Conservation (phyloP, 768 basidiomycete genomes). For the Cytidiella melzeri region DNA sequence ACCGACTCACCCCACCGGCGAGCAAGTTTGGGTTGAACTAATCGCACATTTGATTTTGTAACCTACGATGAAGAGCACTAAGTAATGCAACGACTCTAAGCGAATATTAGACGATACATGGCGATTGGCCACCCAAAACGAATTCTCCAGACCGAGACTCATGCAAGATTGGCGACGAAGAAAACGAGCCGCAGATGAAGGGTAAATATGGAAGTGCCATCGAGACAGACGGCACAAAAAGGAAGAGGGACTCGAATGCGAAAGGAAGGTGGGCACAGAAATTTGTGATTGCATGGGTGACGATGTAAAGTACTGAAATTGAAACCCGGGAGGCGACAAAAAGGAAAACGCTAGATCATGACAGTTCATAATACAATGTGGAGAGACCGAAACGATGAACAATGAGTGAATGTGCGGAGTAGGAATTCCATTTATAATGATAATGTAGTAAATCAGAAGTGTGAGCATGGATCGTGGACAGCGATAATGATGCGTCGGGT, state of each 20-base stretch:
- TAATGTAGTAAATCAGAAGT: slow-evolving; percentile 4
- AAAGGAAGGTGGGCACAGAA: slow-evolving; percentile 3
- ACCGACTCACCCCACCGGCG: too few species aligned
- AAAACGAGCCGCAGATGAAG: background rate
- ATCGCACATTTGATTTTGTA: background rate
- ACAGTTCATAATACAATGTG: background rate
- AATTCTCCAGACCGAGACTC: background rate
- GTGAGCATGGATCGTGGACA: slow-evolving; percentile 7
- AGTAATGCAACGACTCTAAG: background rate
- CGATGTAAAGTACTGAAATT: slow-evolving; percentile 2
- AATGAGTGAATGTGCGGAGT: slow-evolving; percentile 4
- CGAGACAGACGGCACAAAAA: background rate
- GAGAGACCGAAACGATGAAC: slow-evolving; percentile 5
- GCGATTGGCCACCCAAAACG: background rate
- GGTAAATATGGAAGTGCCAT: background rate
- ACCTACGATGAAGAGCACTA: background rate
- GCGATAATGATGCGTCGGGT: slow-evolving; percentile 1
- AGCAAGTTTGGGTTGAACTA: too few species aligned
- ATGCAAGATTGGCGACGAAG: background rate
- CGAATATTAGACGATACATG: background rate
- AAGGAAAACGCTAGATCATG: background rate
- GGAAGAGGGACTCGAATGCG: background rate
- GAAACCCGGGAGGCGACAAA: background rate
- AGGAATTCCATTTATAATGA: slow-evolving; percentile 10
- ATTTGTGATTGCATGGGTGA: slow-evolving; percentile 4